These are phyloP conservation scores for Nitzschia inconspicua DNA, from an alignment of 108 stramenopile genomes.

Conservation along the genomic window DNA sequence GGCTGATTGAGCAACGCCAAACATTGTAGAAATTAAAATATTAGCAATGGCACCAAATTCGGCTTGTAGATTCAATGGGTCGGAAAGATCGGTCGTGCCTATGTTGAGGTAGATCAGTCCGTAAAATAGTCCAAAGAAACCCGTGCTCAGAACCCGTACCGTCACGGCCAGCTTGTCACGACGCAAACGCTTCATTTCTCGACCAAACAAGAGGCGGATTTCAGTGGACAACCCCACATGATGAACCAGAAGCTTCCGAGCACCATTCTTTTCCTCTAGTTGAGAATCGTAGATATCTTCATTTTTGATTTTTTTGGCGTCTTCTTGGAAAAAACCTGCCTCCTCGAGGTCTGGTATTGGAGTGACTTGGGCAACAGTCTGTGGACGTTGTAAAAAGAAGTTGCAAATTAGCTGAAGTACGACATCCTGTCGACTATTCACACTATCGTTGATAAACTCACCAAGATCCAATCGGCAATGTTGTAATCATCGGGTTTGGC, in stretches of 20 bases:
- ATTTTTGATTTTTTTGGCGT: slow-evolving; percentile 8
- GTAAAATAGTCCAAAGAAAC: slow-evolving; percentile 5
- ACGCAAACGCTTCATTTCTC: slow-evolving; percentile 40
- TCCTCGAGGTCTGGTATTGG: slow-evolving; percentile 33
- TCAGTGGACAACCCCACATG: slow-evolving; percentile 29
- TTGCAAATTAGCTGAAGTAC: not conserved
- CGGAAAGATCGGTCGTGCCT: not conserved
- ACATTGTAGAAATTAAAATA: slow-evolving; percentile 36
- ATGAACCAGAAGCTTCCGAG: slow-evolving; percentile 23
- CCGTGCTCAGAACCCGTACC: slow-evolving; percentile 7
- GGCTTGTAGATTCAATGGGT: slow-evolving; percentile 23
- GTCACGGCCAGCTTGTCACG: slow-evolving; percentile 49
- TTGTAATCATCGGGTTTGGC: slow-evolving; percentile 66
- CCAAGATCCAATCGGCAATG: slow-evolving; percentile 73
- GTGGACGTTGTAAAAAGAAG: not conserved
- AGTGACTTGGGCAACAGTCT: slow-evolving; percentile 43
- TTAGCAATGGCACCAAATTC: slow-evolving; percentile 55
- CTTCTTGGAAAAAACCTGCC: slow-evolving; percentile 31
- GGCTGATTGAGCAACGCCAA: slow-evolving; percentile 56
- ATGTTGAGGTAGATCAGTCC: not conserved
- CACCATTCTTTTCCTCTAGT: slow-evolving; percentile 22
- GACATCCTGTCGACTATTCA: not conserved
- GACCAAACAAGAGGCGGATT: slow-evolving; percentile 30
- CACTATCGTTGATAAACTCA: slow-evolving; percentile 9
- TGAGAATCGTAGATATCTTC: slow-evolving; percentile 17